A percentile compares a stretch with the other conserved stretches of the same genome.
phyloP scores from a whole-genome alignment of 805 yeast species.

The Ogataea pignaliae region DNA sequence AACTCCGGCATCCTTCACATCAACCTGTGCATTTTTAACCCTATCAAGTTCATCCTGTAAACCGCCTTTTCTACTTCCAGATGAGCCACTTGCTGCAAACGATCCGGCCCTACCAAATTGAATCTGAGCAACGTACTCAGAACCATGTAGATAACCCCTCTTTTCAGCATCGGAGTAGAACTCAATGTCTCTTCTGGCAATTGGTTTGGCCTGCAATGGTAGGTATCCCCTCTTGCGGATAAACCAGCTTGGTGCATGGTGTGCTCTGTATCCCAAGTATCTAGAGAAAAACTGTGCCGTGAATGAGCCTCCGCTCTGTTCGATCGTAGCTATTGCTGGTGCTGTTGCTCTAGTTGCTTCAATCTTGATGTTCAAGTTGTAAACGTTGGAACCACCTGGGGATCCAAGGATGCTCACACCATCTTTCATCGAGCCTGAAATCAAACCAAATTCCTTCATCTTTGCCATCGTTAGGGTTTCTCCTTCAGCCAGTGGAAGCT shows the following conservation, averaged over 20 bases:
- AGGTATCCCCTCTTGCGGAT: constrained; percentile 67
- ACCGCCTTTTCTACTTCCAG: constrained; percentile 15
- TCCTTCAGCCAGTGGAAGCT: constrained; percentile 53
- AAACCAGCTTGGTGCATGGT: constrained; percentile 69
- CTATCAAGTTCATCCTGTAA: constrained; percentile 21
- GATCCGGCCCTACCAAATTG: constrained; percentile 16
- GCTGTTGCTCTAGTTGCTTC: constrained; percentile 81
- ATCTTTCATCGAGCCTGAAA: constrained; percentile 65
- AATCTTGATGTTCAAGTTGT: constrained; percentile 59
- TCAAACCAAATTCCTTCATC: constrained; percentile 70
- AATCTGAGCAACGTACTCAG: constrained; percentile 34
- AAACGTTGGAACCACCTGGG: constrained; percentile 39
- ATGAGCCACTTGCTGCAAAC: neutral
- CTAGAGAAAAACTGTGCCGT: constrained; percentile 67
- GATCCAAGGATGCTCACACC: constrained; percentile 82
- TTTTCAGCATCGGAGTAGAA: constrained; percentile 67
- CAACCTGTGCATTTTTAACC: neutral
- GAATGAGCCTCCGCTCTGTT: constrained; percentile 66
- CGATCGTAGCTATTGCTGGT: constrained; percentile 70
- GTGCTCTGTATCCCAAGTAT: constrained; percentile 63
- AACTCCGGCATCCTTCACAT: constrained; percentile 11
- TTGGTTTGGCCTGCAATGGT: constrained; percentile 85
- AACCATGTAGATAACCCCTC: constrained; percentile 62
- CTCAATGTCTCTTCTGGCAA: constrained; percentile 71
- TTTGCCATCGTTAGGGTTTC: constrained; percentile 69